phyloP scores from a whole-genome alignment of 495 filamentous ascomycete genomes.

The Neurospora sp. region DNA sequence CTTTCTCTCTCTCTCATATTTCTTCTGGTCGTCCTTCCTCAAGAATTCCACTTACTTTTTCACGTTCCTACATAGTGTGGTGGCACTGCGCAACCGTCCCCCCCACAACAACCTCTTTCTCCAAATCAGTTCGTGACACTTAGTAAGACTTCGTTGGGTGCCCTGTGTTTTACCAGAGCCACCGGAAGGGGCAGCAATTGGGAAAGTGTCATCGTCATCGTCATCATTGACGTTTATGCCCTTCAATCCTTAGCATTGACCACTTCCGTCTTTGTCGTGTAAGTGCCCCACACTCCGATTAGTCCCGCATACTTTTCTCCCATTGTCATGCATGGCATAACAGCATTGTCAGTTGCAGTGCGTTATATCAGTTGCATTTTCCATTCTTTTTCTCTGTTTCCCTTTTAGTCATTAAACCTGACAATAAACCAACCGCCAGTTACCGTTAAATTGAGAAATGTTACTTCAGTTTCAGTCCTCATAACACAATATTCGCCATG shows the following conservation, averaged over 20 bases:
- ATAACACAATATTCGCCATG: slow-evolving; percentile 19
- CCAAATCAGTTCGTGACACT: neutral
- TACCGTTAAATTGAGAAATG: neutral
- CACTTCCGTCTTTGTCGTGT: neutral
- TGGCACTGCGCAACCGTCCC: neutral
- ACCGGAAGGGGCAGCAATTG: neutral
- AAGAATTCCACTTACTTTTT: neutral
- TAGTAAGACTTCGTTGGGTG: neutral
- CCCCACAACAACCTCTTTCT: neutral
- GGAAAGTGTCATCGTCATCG: neutral
- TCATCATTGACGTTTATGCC: neutral
- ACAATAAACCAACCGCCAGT: neutral
- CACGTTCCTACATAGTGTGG: neutral
- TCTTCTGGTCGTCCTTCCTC: neutral
- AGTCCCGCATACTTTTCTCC: neutral
- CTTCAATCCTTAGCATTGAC: neutral
- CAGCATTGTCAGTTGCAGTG: neutral
- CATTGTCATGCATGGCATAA: neutral
- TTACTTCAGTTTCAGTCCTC: neutral
- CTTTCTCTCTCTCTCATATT: neutral
- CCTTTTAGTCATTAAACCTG: neutral
- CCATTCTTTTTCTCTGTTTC: neutral
- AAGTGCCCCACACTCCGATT: neutral
- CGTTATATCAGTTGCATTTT: neutral
- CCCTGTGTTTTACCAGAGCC: neutral